Conservation (phyloP, 2,329 filamentous ascomycete genomes). For the Colletotrichum sp. region DNA sequence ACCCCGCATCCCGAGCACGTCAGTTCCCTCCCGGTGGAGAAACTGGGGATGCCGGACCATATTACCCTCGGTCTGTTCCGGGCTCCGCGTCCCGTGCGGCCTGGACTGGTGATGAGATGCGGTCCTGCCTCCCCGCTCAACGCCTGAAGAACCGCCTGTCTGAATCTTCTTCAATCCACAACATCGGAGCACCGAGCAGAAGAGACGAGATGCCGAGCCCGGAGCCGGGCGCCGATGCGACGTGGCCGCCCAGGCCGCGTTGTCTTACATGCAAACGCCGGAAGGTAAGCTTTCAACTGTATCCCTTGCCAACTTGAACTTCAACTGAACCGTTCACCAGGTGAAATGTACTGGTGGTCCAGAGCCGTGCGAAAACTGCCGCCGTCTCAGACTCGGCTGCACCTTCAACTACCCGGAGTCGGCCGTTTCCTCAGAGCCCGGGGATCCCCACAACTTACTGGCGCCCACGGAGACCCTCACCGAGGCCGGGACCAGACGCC, state of each 20-base stretch:
- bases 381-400: neutral
- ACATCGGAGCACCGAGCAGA: neutral
- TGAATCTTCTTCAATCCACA: neutral
- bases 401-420: constrained; percentile 7
- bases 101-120: neutral
- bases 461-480: constrained; percentile 22
- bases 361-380: constrained; percentile 5
- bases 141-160: neutral
- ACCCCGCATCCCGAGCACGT: constrained; percentile 12
- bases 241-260: neutral
- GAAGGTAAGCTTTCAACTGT: neutral
- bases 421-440: neutral
- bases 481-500: constrained; percentile 31
- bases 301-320: neutral
- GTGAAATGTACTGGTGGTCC: constrained; percentile 4
- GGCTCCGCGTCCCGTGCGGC: neutral
- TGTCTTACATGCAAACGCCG: constrained; percentile 9
- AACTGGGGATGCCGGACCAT: constrained; percentile 1
- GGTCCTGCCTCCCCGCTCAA: neutral
- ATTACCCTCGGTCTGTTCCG: constrained; percentile 6
- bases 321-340: neutral
- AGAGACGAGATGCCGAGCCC: constrained; percentile 2
- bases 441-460: neutral
- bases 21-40: neutral
- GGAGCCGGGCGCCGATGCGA: neutral